Conservation (phyloP, 2,329 filamentous ascomycete genomes). For the Hymenoscyphus linearis region DNA sequence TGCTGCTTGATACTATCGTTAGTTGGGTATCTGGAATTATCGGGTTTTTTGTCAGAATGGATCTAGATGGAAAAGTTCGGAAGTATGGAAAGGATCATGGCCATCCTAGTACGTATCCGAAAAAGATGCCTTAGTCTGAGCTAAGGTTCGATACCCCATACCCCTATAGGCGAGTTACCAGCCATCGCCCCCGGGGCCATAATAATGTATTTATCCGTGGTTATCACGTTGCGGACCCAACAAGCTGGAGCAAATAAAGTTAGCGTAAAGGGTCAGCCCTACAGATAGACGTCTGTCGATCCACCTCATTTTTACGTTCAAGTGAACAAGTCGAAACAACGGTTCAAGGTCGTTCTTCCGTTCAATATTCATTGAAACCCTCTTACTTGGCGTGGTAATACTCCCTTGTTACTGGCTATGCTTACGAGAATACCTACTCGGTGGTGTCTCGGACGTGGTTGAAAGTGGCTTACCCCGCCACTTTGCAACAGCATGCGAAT, state of each 20-base stretch:
- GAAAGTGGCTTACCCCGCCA: background rate
- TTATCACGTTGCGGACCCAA: background rate
- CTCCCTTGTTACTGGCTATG: background rate
- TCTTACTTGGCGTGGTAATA: background rate
- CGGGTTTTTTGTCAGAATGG: slow-evolving; percentile 53
- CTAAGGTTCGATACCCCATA: background rate
- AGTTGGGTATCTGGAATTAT: slow-evolving; percentile 48
- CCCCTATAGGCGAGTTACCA: background rate
- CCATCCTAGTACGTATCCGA: slow-evolving; percentile 43
- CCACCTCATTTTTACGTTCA: background rate
- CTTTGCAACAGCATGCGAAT: background rate
- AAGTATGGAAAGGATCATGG: slow-evolving; percentile 53
- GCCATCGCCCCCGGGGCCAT: no score
- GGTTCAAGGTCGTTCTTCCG: background rate
- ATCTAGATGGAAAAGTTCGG: slow-evolving; percentile 53
- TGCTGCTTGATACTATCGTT: slow-evolving; percentile 54
- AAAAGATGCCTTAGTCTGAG: background rate
- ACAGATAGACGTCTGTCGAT: background rate
- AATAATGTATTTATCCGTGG: background rate
- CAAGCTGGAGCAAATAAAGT: background rate
- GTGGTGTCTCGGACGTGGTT: background rate
- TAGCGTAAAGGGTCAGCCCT: no score
- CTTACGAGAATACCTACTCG: background rate
- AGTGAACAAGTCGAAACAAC: background rate
- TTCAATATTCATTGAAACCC: background rate